Percentiles rank a stretch among this genome's conserved stretches.
Evolutionary conservation across 805 yeast genomes (phyloP).

Genomic region (Allodekkera sacchari): DNA sequence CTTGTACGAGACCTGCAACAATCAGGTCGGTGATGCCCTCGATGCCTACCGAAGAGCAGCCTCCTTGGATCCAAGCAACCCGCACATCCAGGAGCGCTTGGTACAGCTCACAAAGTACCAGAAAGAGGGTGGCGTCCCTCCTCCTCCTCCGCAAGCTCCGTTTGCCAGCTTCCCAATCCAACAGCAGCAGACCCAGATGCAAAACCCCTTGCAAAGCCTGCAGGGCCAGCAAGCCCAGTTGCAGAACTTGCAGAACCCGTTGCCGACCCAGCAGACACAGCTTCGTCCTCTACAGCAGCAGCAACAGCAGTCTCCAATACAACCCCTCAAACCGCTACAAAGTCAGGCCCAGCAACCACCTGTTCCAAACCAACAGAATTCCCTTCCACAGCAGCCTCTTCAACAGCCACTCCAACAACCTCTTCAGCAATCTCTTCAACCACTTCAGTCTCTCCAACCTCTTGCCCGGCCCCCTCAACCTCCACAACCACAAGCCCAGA

Average conservation of each 20-base stretch:
- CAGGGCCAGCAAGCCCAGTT: slow-evolving; percentile 26
- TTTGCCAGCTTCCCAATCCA: too few relatives aligned
- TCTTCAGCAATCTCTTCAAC: not conserved
- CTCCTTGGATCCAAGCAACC: slow-evolving; percentile 86
- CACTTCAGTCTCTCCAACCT: not conserved
- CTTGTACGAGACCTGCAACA: slow-evolving; percentile 92
- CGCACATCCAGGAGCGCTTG: slow-evolving; percentile 87
- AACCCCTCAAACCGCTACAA: too few relatives aligned
- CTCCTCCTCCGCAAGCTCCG: slow-evolving; percentile 31
- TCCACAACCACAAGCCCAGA: slow-evolving; percentile 1
- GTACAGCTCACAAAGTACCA: slow-evolving; percentile 73
- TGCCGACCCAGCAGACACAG: too few relatives aligned
- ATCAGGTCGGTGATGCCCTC: slow-evolving; percentile 88
- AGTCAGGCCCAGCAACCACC: too few relatives aligned
- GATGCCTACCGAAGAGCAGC: slow-evolving; percentile 98
- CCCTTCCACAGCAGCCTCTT: too few relatives aligned
- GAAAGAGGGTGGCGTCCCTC: slow-evolving; percentile 56
- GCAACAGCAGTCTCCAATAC: too few relatives aligned
- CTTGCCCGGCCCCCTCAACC: slow-evolving; percentile 1
- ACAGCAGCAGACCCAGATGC: slow-evolving; percentile 26
- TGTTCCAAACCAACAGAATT: too few relatives aligned
- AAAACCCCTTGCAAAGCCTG: too few relatives aligned
- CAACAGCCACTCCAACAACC: slow-evolving; percentile 1
- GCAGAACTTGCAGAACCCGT: too few relatives aligned
- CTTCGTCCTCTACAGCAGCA: too few relatives aligned